Base-by-base conservation (phyloP, 345 rosid species). In the Eucalyptus camaldulensis region DNA sequence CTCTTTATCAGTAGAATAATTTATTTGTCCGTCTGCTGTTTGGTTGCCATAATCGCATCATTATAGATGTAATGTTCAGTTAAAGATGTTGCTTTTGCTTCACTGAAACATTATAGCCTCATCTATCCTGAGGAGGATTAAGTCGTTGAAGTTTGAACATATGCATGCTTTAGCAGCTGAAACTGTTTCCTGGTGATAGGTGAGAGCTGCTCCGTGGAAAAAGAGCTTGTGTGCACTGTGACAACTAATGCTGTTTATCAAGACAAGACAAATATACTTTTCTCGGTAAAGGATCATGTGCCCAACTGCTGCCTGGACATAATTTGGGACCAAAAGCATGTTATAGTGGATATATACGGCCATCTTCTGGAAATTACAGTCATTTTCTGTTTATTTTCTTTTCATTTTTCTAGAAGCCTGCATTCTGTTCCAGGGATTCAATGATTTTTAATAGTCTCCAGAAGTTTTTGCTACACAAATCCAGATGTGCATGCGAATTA, bases 161-260 rank as follows among this genome's bases (percentile, higher is more conserved):
- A 27, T 4, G 27, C 14, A 76, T 86, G 56, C 85, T 56, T 86
- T 24, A 56, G 76, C 49, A 17, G 87, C 88, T 90, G 87, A 49
- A 43, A 76, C 90, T 89, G 62, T 90, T 87, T 62, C 88, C 89
- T 76, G 89, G 89, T 92, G 87, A 87, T 92, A 98, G 99, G 99
- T 89, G 99, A 98, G 94, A 98, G 99, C 95, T 93, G 94, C 93
- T 98, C 99, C 15, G 99, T 95, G 92, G 98, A 93, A 89, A 98
- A 98, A 93, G 98, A 95, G 91, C 93, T 97, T 19, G 94, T 94
- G 88, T 90, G 96, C 85, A 90, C 96, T 37, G 88, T 93, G 85
- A 93, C 99, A 88, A 93, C 96, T 86, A 96, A 98, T 94, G 99
- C 99, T 89, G 99, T 98, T 43, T 98, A 97, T 95, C 99, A 98